Evolutionary conservation across 768 basidiomycete genomes (phyloP).

Genomic region (Kwoniella heveanensis): DNA sequence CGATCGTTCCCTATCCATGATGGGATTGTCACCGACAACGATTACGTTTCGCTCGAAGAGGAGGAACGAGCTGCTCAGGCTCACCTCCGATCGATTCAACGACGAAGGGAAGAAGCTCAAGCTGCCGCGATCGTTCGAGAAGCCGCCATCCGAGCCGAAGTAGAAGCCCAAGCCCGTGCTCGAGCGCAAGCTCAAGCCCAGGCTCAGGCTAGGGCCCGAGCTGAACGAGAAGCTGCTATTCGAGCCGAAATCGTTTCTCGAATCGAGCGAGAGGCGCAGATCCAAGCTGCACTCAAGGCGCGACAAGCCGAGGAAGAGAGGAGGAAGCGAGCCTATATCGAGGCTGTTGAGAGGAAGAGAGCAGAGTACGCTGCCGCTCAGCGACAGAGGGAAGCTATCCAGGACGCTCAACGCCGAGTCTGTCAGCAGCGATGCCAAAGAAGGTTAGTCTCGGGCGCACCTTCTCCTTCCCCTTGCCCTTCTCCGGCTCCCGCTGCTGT

Average conservation of each 20-base stretch:
- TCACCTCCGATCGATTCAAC: conserved; percentile 42
- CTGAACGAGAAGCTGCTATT: conserved; percentile 28
- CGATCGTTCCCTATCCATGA: neutral
- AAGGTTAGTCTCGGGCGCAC: conserved; percentile 25
- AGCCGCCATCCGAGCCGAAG: conserved; percentile 17
- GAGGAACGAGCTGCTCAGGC: conserved; percentile 47
- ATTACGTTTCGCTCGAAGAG: conserved; percentile 25
- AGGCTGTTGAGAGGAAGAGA: conserved; percentile 12
- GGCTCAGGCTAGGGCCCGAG: conserved; percentile 16
- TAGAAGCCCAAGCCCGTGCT: conserved; percentile 17
- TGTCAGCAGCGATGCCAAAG: conserved; percentile 20
- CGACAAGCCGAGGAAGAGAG: conserved; percentile 20
- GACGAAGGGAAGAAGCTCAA: conserved; percentile 33
- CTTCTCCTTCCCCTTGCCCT: conserved; percentile 14
- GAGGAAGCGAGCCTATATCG: conserved; percentile 7
- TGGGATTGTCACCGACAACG: neutral
- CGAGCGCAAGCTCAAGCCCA: conserved; percentile 22
- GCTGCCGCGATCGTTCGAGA: conserved; percentile 22
- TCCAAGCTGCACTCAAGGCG: conserved; percentile 12
- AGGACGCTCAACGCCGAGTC: conserved; percentile 1
- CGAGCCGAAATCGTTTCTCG: conserved; percentile 15
- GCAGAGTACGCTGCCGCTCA: conserved; percentile 8
- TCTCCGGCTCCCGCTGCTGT: neutral
- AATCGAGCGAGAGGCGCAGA: conserved; percentile 12
- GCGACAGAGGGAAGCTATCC: conserved; percentile 7